phyloP scores from a whole-genome alignment of 2,329 filamentous ascomycete species.

The Pestalotiopsis sp. region DNA sequence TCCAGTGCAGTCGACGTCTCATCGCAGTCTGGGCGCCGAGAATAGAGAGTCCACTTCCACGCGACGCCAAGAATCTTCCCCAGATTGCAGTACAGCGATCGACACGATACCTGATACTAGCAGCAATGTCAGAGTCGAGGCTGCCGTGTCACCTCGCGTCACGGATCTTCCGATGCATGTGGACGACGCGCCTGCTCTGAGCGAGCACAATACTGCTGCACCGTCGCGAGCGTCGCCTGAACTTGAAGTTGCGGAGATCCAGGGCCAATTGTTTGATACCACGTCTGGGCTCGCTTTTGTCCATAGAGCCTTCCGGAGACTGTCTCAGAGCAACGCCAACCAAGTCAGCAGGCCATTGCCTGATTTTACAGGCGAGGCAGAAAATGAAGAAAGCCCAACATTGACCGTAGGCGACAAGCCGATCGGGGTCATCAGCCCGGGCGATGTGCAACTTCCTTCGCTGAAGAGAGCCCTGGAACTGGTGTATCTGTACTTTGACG shows the following conservation, averaged over 20 bases:
- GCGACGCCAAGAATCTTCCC: not conserved
- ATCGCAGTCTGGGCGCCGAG: not conserved
- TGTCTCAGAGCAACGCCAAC: conserved; percentile 44
- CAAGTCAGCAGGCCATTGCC: conserved; percentile 27
- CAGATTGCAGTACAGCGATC: not conserved
- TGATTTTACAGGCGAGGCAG: not conserved
- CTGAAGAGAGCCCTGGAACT: conserved; percentile 21
- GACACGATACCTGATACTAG: not conserved
- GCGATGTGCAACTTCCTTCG: conserved; percentile 17
- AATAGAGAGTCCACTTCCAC: conserved; percentile 4
- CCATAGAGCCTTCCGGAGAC: conserved; percentile 53
- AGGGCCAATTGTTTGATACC: conserved; percentile 58
- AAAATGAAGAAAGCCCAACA: conserved; percentile 7
- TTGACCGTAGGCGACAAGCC: conserved; percentile 13
- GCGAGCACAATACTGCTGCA: conserved; percentile 11
- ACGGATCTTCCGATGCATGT: not conserved
- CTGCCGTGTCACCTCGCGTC: not conserved
- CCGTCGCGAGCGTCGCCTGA: conserved; percentile 30
- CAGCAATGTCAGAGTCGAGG: not conserved
- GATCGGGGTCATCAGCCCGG: not conserved
- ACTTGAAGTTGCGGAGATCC: conserved; percentile 38
- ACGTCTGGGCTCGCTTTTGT: conserved; percentile 59
- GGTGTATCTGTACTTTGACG: conserved; percentile 56
- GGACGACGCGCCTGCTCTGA: not conserved
- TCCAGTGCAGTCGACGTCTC: conserved; percentile 24